Base-by-base conservation (phyloP, 345 rosid species). In the Lagerstroemia speciosa region DNA sequence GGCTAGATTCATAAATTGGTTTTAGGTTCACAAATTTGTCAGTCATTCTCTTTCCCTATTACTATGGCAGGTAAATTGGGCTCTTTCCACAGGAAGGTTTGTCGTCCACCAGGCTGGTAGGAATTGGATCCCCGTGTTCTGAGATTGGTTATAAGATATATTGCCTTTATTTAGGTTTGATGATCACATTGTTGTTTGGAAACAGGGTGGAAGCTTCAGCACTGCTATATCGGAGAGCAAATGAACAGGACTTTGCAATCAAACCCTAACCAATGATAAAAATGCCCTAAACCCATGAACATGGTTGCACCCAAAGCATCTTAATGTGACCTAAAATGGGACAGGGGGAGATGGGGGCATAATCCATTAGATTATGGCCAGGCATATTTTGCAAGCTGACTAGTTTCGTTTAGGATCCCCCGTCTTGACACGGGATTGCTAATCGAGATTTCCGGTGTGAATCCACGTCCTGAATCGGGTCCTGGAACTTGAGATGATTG, bases 121-220 rank as follows among this genome's bases (percentile, higher is more conserved):
- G 93, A 41, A 60, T 70, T 63, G 52, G 38, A 60, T 69, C 60
- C 15, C 12, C 24, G 63, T 41, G 22, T 4, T 71, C 8, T 27
- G 19, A 16, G 11, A 29, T 43, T 32, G 63, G 57, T 31, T 22
- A 32, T 22, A 33, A 66, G 31, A 27, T 53, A 30, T 34, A 16
- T 43, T 52, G 29, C 3, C 11, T 57, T 70, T 37, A 67, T 76
- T 32, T 57, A 71, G 30, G n/a, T 46, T 34, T 71, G 9, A 68
- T 66, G 36, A 8, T 55, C 46, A 40, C 60, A 9, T 60, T 17
- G 20, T 38, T 41, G n/a, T 31, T n/a, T 65, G 71, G 63, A 64
- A 69, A 78, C 86, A 94, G 99, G 99, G 99, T 94, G 80, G 99
- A 94, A 85, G 99, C 99, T 55, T 92, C 99, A 37, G 92, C 99